phyloP scores from a whole-genome alignment of 2,329 filamentous ascomycete species.

The Colletotrichum lini region DNA sequence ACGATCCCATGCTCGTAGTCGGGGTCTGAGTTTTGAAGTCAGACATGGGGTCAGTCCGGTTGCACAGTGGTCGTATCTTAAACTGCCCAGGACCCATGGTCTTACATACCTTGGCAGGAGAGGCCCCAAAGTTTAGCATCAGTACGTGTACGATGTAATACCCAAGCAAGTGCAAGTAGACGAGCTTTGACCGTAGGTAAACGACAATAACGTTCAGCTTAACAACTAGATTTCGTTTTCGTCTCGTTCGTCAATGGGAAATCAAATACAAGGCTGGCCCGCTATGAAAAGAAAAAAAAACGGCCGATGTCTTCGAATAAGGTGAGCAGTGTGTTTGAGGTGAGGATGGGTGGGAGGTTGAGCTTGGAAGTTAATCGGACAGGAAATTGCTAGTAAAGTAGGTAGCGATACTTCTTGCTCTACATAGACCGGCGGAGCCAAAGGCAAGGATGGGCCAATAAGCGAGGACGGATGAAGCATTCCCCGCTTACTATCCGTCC shows the following conservation, averaged over 20 bases:
- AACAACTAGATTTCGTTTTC: conserved; percentile 12
- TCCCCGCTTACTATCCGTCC: conserved; percentile 20
- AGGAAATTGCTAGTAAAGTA: conserved; percentile 27
- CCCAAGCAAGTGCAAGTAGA: neutral
- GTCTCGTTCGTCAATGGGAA: conserved; percentile 17
- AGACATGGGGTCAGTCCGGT: neutral
- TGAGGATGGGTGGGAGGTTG: conserved; percentile 4
- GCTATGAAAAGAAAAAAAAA: neutral
- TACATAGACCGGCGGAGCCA: neutral
- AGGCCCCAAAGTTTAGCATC: neutral
- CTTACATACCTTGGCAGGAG: neutral
- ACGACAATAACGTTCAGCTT: conserved; percentile 1
- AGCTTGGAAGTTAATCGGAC: conserved; percentile 19
- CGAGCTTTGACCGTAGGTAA: neutral
- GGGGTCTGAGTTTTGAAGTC: conserved; percentile 5
- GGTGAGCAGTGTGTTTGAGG: conserved; percentile 40
- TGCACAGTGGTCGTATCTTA: neutral
- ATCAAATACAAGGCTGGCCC: neutral
- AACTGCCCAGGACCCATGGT: neutral
- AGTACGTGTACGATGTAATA: neutral
- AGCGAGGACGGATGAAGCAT: neutral
- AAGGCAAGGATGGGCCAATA: neutral
- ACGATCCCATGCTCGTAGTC: conserved; percentile 15
- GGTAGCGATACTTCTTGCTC: conserved; percentile 25
- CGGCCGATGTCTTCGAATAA: conserved; percentile 8